Evolutionary conservation across 192 early-diverging fungal species (phyloP).

Genomic region (Dimargaris verticillata): DNA sequence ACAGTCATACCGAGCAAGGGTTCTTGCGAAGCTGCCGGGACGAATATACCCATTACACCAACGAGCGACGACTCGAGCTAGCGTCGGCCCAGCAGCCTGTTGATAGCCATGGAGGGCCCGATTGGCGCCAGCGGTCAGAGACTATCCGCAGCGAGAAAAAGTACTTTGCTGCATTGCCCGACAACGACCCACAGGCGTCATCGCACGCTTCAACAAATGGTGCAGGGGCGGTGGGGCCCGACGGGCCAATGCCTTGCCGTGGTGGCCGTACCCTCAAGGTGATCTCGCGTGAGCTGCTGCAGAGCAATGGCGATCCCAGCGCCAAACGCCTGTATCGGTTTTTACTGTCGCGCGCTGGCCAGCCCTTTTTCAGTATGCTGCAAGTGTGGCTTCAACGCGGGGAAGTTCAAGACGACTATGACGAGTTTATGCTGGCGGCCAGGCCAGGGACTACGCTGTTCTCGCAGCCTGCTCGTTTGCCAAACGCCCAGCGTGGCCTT

Average conservation of each 20-base stretch:
- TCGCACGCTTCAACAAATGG: neutral
- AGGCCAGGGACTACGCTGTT: slow-evolving; percentile 34
- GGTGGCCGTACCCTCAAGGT: slow-evolving; percentile 68
- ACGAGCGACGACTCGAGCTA: neutral
- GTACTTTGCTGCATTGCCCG: neutral
- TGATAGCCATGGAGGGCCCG: neutral
- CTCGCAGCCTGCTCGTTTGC: neutral
- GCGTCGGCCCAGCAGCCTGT: neutral
- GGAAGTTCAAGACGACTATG: slow-evolving; percentile 68
- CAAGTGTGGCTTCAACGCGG: slow-evolving; percentile 79
- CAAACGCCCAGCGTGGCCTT: neutral
- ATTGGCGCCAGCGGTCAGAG: no score
- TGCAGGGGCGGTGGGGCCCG: neutral
- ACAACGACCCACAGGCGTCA: neutral
- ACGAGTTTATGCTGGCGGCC: slow-evolving; percentile 84
- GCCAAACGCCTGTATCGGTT: slow-evolving; percentile 64
- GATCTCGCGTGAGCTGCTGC: slow-evolving; percentile 44
- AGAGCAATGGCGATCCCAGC: slow-evolving; percentile 38
- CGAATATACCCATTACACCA: slow-evolving; percentile 20
- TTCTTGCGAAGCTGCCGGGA: slow-evolving; percentile 25
- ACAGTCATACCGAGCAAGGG: slow-evolving; percentile 23
- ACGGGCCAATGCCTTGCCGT: slow-evolving; percentile 29
- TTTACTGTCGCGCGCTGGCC: slow-evolving; percentile 54
- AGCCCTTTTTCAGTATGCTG: slow-evolving; percentile 73
- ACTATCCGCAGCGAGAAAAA: neutral